phyloP scores from a whole-genome alignment of 768 basidiomycete genomes.

The Termitomyces sp. region DNA sequence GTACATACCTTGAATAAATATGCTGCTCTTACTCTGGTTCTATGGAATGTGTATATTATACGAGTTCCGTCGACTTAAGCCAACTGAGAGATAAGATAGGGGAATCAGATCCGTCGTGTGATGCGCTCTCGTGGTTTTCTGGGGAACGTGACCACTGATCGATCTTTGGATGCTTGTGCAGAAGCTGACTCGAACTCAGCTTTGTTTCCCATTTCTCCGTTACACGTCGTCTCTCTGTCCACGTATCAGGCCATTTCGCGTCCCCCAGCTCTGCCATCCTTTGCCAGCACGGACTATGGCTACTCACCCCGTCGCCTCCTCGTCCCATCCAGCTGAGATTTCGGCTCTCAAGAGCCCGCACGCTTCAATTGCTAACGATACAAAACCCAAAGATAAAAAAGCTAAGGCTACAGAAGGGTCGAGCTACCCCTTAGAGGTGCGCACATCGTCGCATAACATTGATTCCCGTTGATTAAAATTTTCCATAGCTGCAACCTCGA shows the following conservation, averaged over 20 bases:
- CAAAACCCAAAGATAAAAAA: slow-evolving; percentile 35
- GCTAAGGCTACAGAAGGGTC: slow-evolving; percentile 31
- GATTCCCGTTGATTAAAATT: slow-evolving; percentile 3
- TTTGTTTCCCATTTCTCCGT: slow-evolving; percentile 27
- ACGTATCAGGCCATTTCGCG: slow-evolving; percentile 18
- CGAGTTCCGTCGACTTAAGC: neutral
- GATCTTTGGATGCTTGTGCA: slow-evolving; percentile 34
- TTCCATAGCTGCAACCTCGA: slow-evolving; percentile 64
- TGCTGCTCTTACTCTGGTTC: no score
- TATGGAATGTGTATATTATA: no score
- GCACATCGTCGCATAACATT: slow-evolving; percentile 8
- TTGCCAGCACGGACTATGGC: slow-evolving; percentile 24
- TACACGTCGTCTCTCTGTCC: slow-evolving; percentile 24
- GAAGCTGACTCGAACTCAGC: slow-evolving; percentile 25
- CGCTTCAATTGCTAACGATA: slow-evolving; percentile 15
- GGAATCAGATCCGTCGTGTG: slow-evolving; percentile 2
- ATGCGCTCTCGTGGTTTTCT: slow-evolving; percentile 1
- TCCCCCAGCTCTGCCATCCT: slow-evolving; percentile 8
- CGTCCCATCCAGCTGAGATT: slow-evolving; percentile 46
- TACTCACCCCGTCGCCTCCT: slow-evolving; percentile 50
- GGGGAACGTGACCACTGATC: slow-evolving; percentile 31
- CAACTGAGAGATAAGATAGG: slow-evolving; percentile 8
- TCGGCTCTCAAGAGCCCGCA: slow-evolving; percentile 42
- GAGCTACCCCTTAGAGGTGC: slow-evolving; percentile 62
- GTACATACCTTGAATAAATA: no score